Evolutionary conservation across 352 stramenopile species (phyloP), one percentile per base, ranked within the genome.

Genomic region (Globisporangium paddicum): DNA sequence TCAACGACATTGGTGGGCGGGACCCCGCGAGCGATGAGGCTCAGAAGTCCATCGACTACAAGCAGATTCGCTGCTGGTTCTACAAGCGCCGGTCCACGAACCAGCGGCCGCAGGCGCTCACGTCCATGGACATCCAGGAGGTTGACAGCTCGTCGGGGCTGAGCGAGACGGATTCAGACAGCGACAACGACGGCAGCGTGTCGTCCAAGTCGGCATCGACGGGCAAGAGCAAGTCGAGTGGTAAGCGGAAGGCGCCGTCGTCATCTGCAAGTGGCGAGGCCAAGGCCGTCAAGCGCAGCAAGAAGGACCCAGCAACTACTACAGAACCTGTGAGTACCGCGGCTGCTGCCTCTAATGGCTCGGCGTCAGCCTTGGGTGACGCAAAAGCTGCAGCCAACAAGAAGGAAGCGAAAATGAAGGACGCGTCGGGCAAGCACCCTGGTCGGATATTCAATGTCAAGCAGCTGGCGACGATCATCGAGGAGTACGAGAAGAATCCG

Each of bases 11-110:
- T 37, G 82, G 73, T 7, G 68, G 67, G 5, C 48, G 70, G 13
- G 81, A 90, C 35, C 61, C 75, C 4, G 70, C 63, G 26, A 86
- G 79, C 30, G 78, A 90, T 42, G 71, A 70, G 3, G 73, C 75
- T 7, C 79, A 90, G 52, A 68, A 74, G 21, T 77, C 70, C 16
- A 89, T 90, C 52, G 85, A 94, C 65, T 92, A 93, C 71, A 94
- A 94, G 68, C 85, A 94, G 55, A 84, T 94, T 49, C 78, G 85
- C 5, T 89, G 85, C 60, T 94, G 85, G 85, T 94, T 94, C 66
- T 94, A 94, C 72, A 94, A 94, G 64, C 77, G 85, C 14, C 76
- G 82, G 48, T 90, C 82, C 5, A 85, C 79, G 13, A 90, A 92
- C 38, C 76, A 88, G 45, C 82, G 79, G 42, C 82, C 82, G 38